Percentiles rank a stretch among this genome's conserved stretches.
Evolutionary conservation across 1,284 basidiomycete genomes (phyloP).

Genomic region (Thelephora terrestris): DNA sequence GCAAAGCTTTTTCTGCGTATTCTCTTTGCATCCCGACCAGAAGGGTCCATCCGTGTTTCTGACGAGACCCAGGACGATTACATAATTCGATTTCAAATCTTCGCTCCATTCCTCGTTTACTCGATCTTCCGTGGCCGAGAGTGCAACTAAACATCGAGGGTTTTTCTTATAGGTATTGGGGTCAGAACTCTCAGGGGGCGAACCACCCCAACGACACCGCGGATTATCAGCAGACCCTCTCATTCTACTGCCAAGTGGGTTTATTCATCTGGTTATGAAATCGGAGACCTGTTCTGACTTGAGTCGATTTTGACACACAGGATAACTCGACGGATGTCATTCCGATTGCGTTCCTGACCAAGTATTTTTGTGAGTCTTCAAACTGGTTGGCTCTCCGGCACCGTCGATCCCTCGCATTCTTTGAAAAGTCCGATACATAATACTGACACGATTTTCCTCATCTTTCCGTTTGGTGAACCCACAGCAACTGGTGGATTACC

Average conservation of each 20-base stretch:
- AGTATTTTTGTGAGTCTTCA: constrained; percentile 38
- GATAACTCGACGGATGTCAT: constrained; percentile 54
- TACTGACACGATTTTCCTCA: too few species aligned
- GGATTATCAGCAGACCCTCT: constrained; percentile 45
- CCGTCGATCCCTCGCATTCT: not conserved
- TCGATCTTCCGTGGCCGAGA: too few species aligned
- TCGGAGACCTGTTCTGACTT: too few species aligned
- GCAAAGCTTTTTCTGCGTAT: too few species aligned
- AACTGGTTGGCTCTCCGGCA: not conserved
- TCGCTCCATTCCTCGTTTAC: too few species aligned
- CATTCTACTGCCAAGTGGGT: constrained; percentile 45
- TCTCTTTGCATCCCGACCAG: too few species aligned
- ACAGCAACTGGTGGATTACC: constrained; percentile 36
- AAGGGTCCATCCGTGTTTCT: too few species aligned
- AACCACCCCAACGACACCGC: constrained; percentile 34
- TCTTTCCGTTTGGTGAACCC: not conserved
- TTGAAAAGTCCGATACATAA: too few species aligned
- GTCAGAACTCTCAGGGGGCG: constrained; percentile 59
- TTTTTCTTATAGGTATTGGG: constrained; percentile 40
- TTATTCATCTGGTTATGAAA: not conserved
- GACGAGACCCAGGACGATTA: too few species aligned
- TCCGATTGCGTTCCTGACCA: constrained; percentile 51
- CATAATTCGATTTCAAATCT: too few species aligned
- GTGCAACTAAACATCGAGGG: too few species aligned
- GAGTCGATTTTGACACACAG: constrained; percentile 20